Evolutionary conservation across 345 rosid genomes (phyloP).

Genomic region (Bruguiera parviflora): DNA sequence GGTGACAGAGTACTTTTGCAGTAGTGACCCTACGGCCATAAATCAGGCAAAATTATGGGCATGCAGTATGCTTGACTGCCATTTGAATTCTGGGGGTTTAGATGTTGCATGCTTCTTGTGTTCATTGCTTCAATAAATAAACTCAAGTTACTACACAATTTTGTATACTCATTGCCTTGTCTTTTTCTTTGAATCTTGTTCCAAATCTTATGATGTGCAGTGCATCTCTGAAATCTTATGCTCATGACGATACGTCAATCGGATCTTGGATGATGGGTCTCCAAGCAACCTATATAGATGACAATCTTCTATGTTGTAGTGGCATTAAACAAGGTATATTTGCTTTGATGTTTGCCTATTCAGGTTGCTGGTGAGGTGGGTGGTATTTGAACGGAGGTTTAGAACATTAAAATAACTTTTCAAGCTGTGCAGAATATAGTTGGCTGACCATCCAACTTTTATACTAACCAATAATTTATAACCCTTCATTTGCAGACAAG

Average conservation of each 20-base stretch:
- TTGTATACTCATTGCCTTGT: not conserved
- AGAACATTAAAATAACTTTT: too few relatives aligned
- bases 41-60: not conserved
- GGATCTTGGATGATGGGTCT: constrained; percentile 99
- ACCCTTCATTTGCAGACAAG: constrained; percentile 23
- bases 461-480: not conserved
- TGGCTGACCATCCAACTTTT: too few relatives aligned
- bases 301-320: constrained; percentile 82
- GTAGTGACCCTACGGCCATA: not conserved
- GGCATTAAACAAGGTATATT: constrained; percentile 79
- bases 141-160: not conserved
- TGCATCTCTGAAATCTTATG: constrained; percentile 84
- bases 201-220: constrained; percentile 37
- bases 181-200: not conserved
- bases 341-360: not conserved
- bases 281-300: constrained; percentile 83
- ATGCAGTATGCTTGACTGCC: not conserved
- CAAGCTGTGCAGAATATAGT: too few relatives aligned
- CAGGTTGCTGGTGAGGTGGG: too few relatives aligned
- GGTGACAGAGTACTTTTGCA: not conserved
- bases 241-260: constrained; percentile 72
- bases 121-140: not conserved
- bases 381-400: too few relatives aligned
- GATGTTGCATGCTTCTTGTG: not conserved
- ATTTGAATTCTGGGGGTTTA: not conserved